A percentile compares a stretch with the other conserved stretches of the same genome.
Conservation (phyloP, 495 filamentous ascomycete species). For the Aspergillus olivimuriae region DNA sequence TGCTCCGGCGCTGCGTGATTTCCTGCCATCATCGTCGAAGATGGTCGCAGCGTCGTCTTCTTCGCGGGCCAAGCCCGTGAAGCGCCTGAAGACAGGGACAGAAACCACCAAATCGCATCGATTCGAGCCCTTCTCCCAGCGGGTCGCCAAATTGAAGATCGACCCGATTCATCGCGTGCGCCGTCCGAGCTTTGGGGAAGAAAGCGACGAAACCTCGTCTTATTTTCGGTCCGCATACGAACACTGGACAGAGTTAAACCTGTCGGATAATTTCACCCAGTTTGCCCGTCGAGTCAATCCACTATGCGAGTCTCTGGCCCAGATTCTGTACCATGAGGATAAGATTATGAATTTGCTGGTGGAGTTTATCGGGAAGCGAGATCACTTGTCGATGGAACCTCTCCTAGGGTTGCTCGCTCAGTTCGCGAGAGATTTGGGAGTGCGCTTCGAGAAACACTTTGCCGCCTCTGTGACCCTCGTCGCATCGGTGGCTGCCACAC, state of each 20-base stretch:
- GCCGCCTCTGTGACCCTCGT: slow-evolving; percentile 62
- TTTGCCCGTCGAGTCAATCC: slow-evolving; percentile 68
- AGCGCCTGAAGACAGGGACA: slow-evolving; percentile 56
- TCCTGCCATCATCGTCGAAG: slow-evolving; percentile 16
- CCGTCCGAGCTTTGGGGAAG: slow-evolving; percentile 65
- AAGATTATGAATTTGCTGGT: slow-evolving; percentile 74
- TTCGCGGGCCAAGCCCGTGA: slow-evolving; percentile 58
- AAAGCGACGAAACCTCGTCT: slow-evolving; percentile 66
- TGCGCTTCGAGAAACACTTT: slow-evolving; percentile 86
- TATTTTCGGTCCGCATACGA: slow-evolving; percentile 77
- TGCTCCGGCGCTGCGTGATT: slow-evolving; percentile 21
- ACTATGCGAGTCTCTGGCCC: slow-evolving; percentile 81
- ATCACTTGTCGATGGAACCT: slow-evolving; percentile 73
- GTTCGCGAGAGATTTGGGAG: slow-evolving; percentile 86
- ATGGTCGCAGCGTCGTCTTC: slow-evolving; percentile 58
- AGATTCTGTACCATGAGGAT: slow-evolving; percentile 82
- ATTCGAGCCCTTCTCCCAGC: slow-evolving; percentile 88
- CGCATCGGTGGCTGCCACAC: slow-evolving; percentile 53
- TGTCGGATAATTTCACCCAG: slow-evolving; percentile 68
- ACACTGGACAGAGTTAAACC: slow-evolving; percentile 85
- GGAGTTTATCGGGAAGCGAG: slow-evolving; percentile 68
- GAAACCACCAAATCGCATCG: slow-evolving; percentile 71
- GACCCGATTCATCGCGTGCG: slow-evolving; percentile 86
- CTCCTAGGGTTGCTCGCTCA: slow-evolving; percentile 77
- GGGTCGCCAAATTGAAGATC: slow-evolving; percentile 89